These are phyloP conservation scores for Xylaria sp. DNA, from an alignment of 2,329 filamentous ascomycete species.

Conservation along the genomic window DNA sequence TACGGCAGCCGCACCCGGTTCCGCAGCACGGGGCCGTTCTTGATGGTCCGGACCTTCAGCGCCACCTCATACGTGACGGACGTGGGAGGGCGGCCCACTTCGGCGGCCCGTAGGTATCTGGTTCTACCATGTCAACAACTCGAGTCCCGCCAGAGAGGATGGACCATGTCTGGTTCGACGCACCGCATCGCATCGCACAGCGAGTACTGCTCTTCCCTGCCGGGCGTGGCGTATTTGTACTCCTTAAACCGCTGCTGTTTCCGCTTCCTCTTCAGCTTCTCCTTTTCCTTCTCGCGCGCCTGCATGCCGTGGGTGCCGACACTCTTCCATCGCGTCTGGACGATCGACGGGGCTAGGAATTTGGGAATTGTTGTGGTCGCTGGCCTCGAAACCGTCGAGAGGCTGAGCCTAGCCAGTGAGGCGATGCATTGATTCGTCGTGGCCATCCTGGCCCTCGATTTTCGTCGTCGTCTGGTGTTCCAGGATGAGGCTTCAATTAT, in stretches of 20 bases:
- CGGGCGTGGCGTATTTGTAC: conserved; percentile 65
- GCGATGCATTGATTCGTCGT: conserved; percentile 56
- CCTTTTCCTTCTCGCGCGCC: conserved; percentile 53
- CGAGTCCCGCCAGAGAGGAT: too few relatives aligned
- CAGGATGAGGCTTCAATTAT: conserved; percentile 6
- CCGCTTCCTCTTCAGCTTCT: conserved; percentile 57
- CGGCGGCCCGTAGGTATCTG: conserved; percentile 88
- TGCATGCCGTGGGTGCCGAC: conserved; percentile 33
- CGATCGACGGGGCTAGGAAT: conserved; percentile 51
- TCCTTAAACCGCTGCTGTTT: conserved; percentile 67
- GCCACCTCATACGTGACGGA: conserved; percentile 86
- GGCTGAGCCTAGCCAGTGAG: conserved; percentile 55
- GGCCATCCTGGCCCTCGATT: conserved; percentile 45
- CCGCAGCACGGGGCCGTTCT: conserved; percentile 84
- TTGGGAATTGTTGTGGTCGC: conserved; percentile 48
- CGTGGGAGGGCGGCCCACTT: conserved; percentile 79
- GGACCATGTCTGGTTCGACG: conserved; percentile 36
- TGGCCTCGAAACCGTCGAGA: conserved; percentile 48
- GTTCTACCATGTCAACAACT: too few relatives aligned
- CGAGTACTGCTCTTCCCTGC: conserved; percentile 71
- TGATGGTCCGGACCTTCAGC: conserved; percentile 79
- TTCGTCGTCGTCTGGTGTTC: conserved; percentile 1
- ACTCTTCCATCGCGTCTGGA: conserved; percentile 49
- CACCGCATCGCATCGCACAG: conserved; percentile 93
- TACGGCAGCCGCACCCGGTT: conserved; percentile 88